Base-by-base conservation (phyloP, 78 protist genomes). In the slime mould (Dictyostelium discoideum) region DNA sequence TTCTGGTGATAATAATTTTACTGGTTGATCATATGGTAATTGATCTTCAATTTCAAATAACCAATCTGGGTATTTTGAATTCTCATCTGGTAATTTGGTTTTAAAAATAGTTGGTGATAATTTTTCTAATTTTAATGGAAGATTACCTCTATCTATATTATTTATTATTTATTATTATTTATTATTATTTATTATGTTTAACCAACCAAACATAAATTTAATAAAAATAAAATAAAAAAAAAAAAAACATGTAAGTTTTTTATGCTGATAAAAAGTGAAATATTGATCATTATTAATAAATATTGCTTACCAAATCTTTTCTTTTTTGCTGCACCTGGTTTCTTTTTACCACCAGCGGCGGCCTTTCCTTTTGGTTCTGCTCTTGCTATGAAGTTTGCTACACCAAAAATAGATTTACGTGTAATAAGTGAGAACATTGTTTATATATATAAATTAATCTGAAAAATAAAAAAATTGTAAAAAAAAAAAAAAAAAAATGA, bases 11-110 rank as follows among this genome's bases (percentile, higher is more conserved):
- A 90, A 82, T 63, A 90, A 29, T 69, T 46, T 80, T 32, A 90
- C 95, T 82, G 72, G 72, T 73, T 82, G 3, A 83, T 80, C 87
- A 81, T 84, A 32, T 80, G 95, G 95, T 44, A 90, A 37, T 90
- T 90, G 95, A 22, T 26, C 63, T 37, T 84, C 87, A 54, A 84
- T 39, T 39, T 46, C 73, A 20, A 60, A 90, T 60, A 87, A 60
- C 93, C 93, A 87, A 37, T 5, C 84, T 82, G 95, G 88, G 20
- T 80, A 88, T 80, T 67, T 86, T 26, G 86, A 3, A 29, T 88
- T 44, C 6, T 88, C 74, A 44, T 69, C 65, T 67, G 84, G 78
- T 81, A 42, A 46, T 44, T 22, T 16, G 3, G 83, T 32, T 67
- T 65, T 88, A 46, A 90, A 90, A 11, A 90, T 2, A 10, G 32